A percentile compares a stretch with the other conserved stretches of the same genome.
Conservation (phyloP, 768 basidiomycete species). For the Sarcomyxa edulis region DNA sequence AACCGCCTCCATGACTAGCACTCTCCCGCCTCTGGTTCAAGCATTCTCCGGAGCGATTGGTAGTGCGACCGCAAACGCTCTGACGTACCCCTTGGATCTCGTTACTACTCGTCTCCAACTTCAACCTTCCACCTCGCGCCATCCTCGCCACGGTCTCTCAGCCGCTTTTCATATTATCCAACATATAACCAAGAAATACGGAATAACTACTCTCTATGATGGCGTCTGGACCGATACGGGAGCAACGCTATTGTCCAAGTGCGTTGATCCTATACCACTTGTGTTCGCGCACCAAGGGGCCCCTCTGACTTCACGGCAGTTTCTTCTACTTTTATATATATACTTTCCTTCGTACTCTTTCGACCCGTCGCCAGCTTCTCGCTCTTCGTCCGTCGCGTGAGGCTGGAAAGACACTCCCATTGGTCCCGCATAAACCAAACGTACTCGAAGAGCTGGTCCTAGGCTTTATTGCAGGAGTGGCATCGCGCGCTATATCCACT, state of each 20-base stretch:
- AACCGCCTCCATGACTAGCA: constrained; percentile 45
- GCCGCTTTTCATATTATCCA: constrained; percentile 32
- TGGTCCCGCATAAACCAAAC: constrained; percentile 28
- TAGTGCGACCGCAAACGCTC: constrained; percentile 45
- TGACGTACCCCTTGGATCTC: constrained; percentile 58
- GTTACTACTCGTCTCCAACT: constrained; percentile 47
- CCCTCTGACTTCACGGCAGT: constrained; percentile 20
- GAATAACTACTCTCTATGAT: constrained; percentile 42
- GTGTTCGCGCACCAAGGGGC: neutral
- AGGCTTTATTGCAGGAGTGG: constrained; percentile 53
- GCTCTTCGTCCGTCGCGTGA: constrained; percentile 4
- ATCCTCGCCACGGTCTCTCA: too few relatives aligned
- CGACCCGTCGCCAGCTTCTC: constrained; percentile 26
- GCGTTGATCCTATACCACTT: constrained; percentile 9
- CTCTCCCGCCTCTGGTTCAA: constrained; percentile 54
- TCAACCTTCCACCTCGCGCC: too few relatives aligned
- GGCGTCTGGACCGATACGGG: constrained; percentile 48
- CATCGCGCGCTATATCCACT: constrained; percentile 47
- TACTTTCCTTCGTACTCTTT: constrained; percentile 38
- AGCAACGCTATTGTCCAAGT: constrained; percentile 52
- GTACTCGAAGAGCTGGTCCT: constrained; percentile 45
- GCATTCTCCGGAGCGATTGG: constrained; percentile 54
- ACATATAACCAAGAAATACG: constrained; percentile 31
- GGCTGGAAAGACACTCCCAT: constrained; percentile 4
- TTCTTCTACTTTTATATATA: constrained; percentile 61